Evolutionary conservation across 1,284 basidiomycete genomes (phyloP), one percentile per base, ranked within the genome.

Genomic region (Tilletia caries): DNA sequence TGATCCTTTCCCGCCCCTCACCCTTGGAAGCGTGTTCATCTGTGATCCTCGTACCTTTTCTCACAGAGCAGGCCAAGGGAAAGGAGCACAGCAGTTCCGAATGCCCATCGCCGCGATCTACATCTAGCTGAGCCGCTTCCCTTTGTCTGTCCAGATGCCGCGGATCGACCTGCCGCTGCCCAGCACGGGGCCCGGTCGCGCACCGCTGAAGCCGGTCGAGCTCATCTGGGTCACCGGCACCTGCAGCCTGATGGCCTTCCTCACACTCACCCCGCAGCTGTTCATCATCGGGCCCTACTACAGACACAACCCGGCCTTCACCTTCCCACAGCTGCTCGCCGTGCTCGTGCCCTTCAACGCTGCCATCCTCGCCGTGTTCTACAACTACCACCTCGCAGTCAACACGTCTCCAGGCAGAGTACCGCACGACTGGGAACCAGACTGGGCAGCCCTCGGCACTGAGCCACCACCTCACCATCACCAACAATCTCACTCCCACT

Each of bases 281-380:
- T 75, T 70, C 68, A 72, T 82, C 67, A 76, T 82, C 65, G 65
- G 72, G 29, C 79, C 79, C 1, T 81, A 82, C 71, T 80, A 73
- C 60, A 52, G 54, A 64, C 68, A 67, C 15, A 77, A 75, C 23
- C 72, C 74, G 8, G 72, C 71, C 13, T 75, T 80, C 66, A 66
- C 70, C 6, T 83, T 90, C 27, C 15, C 23, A 8, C 89, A 92
- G 71, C 88, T 95, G 33, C 76, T 93, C 44, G 85, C 84, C 41
- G 86, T 95, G 5, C 87, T 97, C 12, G 76, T 89, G 0, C 93
- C 93, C 1, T 95, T 96, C 90, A 95, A 97, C 92, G 93, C 81
- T 79, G 75, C 73, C 13, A 43, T 78, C 25, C 20, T 76, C 2
- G 67, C 52, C 33, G 75, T 82, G 62, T 79, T 75, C 60, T 73